Conservation (phyloP, 2,329 filamentous ascomycete species). For the Colletotrichum theobromicola region DNA sequence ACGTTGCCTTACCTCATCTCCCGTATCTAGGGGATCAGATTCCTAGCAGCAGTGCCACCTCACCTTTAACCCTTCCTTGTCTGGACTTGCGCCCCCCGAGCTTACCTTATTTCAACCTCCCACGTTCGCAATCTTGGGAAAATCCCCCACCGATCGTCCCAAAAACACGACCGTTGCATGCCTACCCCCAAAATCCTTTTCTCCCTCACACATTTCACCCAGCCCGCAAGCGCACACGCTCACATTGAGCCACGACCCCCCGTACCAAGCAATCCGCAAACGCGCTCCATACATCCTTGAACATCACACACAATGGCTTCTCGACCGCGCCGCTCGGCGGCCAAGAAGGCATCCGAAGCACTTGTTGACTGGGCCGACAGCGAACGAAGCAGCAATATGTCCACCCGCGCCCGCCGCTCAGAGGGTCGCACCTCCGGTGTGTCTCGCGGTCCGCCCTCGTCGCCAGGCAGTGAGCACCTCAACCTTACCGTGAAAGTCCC, state of each 20-base stretch:
- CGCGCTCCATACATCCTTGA: not conserved
- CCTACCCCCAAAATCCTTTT: not conserved
- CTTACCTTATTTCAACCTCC: constrained; percentile 24
- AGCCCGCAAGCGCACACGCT: not conserved
- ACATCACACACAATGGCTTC: constrained; percentile 43
- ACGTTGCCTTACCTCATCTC: constrained; percentile 21
- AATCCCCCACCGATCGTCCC: constrained; percentile 3
- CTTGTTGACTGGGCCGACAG: constrained; percentile 54
- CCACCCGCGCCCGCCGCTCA: constrained; percentile 54
- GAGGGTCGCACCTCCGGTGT: constrained; percentile 48
- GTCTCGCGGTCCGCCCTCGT: constrained; percentile 50
- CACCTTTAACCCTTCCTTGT: constrained; percentile 16
- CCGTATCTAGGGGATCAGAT: constrained; percentile 20
- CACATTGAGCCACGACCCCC: not conserved
- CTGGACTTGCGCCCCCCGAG: constrained; percentile 9
- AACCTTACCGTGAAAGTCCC: constrained; percentile 59
- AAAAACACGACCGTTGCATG: not conserved
- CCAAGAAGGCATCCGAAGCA: constrained; percentile 45
- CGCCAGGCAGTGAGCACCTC: constrained; percentile 50
- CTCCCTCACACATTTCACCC: not conserved
- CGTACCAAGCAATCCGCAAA: not conserved
- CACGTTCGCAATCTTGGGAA: constrained; percentile 10
- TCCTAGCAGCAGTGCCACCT: constrained; percentile 22
- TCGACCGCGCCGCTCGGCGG: constrained; percentile 52
- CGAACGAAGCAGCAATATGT: constrained; percentile 53